Conservation (phyloP, 495 filamentous ascomycete species). For the Aspergillus heteromorphus region DNA sequence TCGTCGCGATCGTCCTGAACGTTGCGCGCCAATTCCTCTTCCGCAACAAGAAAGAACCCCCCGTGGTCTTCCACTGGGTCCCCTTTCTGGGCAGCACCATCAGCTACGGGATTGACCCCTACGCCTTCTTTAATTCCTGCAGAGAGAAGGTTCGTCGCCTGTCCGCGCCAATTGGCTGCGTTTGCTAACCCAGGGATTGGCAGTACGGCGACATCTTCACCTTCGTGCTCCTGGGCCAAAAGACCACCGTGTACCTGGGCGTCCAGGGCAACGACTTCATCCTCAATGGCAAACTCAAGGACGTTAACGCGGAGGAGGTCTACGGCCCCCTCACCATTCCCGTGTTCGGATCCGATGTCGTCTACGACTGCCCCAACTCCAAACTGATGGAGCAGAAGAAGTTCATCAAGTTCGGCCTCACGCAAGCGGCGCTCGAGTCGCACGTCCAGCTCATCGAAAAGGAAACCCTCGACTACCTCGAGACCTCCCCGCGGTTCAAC, state of each 20-base stretch:
- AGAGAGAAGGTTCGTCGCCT: conserved; percentile 55
- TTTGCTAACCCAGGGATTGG: background rate
- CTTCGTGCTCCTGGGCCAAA: conserved; percentile 69
- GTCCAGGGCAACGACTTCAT: conserved; percentile 82
- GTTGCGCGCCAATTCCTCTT: conserved; percentile 64
- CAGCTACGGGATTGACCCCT: conserved; percentile 78
- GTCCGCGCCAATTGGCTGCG: background rate
- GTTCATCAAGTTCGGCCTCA: conserved; percentile 85
- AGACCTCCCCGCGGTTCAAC: conserved; percentile 60
- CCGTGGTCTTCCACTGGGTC: conserved; percentile 79
- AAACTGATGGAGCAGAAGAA: conserved; percentile 85
- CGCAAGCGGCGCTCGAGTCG: conserved; percentile 65
- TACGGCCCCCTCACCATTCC: conserved; percentile 78
- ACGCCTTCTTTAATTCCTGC: conserved; percentile 67
- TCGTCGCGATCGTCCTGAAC: conserved; percentile 57
- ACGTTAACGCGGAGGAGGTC: conserved; percentile 77
- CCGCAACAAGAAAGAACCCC: conserved; percentile 67
- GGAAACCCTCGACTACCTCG: conserved; percentile 67
- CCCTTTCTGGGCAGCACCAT: conserved; percentile 75
- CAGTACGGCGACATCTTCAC: conserved; percentile 79
- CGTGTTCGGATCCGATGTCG: conserved; percentile 80
- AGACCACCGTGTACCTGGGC: conserved; percentile 72
- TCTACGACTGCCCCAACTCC: conserved; percentile 82
- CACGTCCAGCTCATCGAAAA: conserved; percentile 75
- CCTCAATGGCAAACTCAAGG: conserved; percentile 75